phyloP scores from a whole-genome alignment of 805 yeast species.

The Candida succiphila region DNA sequence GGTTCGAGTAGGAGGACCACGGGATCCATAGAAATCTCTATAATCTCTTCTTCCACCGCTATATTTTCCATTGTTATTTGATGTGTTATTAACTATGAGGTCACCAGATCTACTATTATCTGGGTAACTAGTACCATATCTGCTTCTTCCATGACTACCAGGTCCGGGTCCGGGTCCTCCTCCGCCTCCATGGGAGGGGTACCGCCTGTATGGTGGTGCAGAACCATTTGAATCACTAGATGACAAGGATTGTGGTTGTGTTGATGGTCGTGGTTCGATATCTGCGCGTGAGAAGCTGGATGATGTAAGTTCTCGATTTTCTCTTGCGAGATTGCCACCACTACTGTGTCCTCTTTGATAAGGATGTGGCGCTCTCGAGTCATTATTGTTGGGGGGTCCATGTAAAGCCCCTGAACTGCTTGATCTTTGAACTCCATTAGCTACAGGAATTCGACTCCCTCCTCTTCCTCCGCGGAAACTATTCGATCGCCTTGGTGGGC shows the following conservation, averaged over 20 bases:
- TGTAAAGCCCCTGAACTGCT: background rate
- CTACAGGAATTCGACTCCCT: background rate
- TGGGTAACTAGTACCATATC: background rate
- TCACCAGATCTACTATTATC: slow-evolving; percentile 12
- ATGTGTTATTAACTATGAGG: slow-evolving; percentile 3
- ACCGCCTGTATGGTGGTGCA: background rate
- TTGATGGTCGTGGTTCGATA: too few relatives aligned
- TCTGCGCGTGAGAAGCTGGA: background rate
- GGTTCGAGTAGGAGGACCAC: background rate
- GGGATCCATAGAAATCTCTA: too few relatives aligned
- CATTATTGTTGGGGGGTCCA: background rate
- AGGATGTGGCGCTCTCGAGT: background rate
- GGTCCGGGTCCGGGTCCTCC: slow-evolving; percentile 2
- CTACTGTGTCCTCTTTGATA: slow-evolving; percentile 10
- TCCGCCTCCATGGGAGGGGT: slow-evolving; percentile 1
- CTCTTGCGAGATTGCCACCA: slow-evolving; percentile 3
- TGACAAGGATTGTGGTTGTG: too few relatives aligned
- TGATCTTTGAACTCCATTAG: background rate
- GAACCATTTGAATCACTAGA: too few relatives aligned
- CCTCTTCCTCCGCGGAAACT: slow-evolving; percentile 12
- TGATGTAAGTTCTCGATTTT: background rate
- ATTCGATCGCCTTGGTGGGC: slow-evolving; percentile 7
- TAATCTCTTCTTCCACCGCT: slow-evolving; percentile 7
- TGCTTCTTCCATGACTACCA: background rate
- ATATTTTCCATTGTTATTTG: background rate